Conservation (phyloP, 306 rosid species). For the Trifolium fragiferum region DNA sequence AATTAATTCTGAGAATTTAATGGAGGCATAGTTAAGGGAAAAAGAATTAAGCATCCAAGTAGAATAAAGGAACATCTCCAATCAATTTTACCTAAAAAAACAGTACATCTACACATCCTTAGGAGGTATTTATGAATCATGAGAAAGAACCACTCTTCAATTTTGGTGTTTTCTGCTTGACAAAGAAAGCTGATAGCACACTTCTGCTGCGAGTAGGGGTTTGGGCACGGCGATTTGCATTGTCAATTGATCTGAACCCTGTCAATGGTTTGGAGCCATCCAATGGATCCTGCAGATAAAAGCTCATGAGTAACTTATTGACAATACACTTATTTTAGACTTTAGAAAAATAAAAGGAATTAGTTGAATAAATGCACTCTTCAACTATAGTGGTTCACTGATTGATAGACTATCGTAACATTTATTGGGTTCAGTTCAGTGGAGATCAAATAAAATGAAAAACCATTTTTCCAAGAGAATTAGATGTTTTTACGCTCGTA, state of each 20-base stretch:
- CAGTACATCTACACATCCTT: constrained; percentile 35
- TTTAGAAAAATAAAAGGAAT: constrained; percentile 16
- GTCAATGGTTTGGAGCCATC: constrained; percentile 71
- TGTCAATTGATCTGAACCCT: constrained; percentile 75
- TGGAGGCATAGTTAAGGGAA: constrained; percentile 25
- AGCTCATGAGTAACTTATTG: constrained; percentile 8
- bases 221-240: constrained; percentile 63
- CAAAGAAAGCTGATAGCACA: constrained; percentile 88
- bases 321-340: constrained; percentile 12
- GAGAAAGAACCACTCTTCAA: constrained; percentile 63
- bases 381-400: constrained; percentile 4
- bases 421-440: not conserved
- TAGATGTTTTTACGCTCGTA: constrained; percentile 15
- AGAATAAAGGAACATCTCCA: constrained; percentile 30
- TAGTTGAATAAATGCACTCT: constrained; percentile 18
- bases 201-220: constrained; percentile 89
- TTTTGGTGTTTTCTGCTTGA: constrained; percentile 69
- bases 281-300: constrained; percentile 60
- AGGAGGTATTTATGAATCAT: constrained; percentile 55
- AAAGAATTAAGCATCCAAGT: constrained; percentile 37
- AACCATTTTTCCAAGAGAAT: not conserved
- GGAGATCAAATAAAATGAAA: not conserved
- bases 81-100: not conserved
- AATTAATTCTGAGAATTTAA: constrained; percentile 35
- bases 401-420: not conserved